Percentiles rank a stretch among this genome's conserved stretches.
phyloP scores from a whole-genome alignment of 345 rosid genomes.

The Excoecaria agallocha region DNA sequence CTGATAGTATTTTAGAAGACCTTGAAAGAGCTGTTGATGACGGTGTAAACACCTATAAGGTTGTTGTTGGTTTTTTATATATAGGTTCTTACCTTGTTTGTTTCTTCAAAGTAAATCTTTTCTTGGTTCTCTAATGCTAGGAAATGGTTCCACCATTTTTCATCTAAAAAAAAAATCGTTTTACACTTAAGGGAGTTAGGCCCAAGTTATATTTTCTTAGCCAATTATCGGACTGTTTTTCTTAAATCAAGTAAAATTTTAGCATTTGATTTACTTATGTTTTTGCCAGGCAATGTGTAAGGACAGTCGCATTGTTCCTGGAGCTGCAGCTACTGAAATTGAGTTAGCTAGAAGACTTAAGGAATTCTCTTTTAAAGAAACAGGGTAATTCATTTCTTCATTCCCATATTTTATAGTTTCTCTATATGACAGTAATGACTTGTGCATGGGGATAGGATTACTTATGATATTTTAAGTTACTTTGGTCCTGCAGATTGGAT shows the following conservation, averaged over 20 bases:
- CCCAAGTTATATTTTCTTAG: not conserved
- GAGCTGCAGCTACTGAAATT: conserved; percentile 95
- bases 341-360: conserved; percentile 91
- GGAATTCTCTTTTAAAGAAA: conserved; percentile 88
- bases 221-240: not conserved
- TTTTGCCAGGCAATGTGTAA: conserved; percentile 87
- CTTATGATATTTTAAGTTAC: not conserved
- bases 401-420: conserved; percentile 2
- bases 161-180: not conserved
- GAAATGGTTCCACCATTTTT: not conserved
- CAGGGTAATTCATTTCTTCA: conserved; percentile 52
- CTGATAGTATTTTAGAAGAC: conserved; percentile 92
- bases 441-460: not conserved
- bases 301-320: conserved; percentile 90
- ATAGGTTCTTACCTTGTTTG: not conserved
- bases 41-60: conserved; percentile 99
- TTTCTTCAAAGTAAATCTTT: not conserved
- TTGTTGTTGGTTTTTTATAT: conserved; percentile 22
- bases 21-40: conserved; percentile 99
- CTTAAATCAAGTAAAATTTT: not conserved
- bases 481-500: conserved; percentile 66
- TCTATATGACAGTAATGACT: not conserved
- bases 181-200: not conserved
- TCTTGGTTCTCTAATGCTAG: not conserved
- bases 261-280: not conserved